Evolutionary conservation across 305 asterid genomes (phyloP).

Genomic region (Stenogyne calaminthoides): DNA sequence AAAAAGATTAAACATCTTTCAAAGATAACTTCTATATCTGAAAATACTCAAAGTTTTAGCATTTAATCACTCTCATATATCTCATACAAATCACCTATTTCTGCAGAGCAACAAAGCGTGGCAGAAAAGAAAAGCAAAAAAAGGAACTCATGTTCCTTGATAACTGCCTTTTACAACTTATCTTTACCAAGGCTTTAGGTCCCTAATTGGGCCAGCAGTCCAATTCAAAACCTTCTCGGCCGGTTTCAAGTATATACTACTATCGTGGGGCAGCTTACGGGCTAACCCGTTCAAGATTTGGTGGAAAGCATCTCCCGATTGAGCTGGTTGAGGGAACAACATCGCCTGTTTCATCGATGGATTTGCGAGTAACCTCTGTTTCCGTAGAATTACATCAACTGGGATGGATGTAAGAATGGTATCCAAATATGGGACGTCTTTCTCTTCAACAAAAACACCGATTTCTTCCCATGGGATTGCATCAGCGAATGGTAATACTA

Average conservation of each 20-base stretch:
- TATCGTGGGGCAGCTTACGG: constrained; percentile 63
- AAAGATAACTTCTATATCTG: background rate
- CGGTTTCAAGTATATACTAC: constrained; percentile 45
- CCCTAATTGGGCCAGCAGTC: constrained; percentile 74
- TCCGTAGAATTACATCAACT: constrained; percentile 59
- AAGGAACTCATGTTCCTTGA: constrained; percentile 5
- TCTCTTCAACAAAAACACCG: constrained; percentile 67
- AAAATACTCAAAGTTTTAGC: background rate
- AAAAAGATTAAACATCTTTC: background rate
- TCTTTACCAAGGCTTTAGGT: constrained; percentile 70
- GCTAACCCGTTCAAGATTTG: constrained; percentile 73
- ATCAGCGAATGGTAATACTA: constrained; percentile 70
- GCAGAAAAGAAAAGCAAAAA: background rate
- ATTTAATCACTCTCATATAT: background rate
- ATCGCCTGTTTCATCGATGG: constrained; percentile 83
- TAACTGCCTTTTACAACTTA: background rate
- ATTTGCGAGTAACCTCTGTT: constrained; percentile 76
- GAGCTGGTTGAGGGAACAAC: constrained; percentile 78
- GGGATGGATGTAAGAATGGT: constrained; percentile 77
- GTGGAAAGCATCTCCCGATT: constrained; percentile 78
- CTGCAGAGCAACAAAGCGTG: constrained; percentile 12
- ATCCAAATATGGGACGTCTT: constrained; percentile 72
- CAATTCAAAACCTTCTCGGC: constrained; percentile 64
- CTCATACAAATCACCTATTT: background rate
- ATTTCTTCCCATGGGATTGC: constrained; percentile 93